phyloP scores from a whole-genome alignment of 805 yeast species.

The Schizosaccharomyces cryophilus region DNA sequence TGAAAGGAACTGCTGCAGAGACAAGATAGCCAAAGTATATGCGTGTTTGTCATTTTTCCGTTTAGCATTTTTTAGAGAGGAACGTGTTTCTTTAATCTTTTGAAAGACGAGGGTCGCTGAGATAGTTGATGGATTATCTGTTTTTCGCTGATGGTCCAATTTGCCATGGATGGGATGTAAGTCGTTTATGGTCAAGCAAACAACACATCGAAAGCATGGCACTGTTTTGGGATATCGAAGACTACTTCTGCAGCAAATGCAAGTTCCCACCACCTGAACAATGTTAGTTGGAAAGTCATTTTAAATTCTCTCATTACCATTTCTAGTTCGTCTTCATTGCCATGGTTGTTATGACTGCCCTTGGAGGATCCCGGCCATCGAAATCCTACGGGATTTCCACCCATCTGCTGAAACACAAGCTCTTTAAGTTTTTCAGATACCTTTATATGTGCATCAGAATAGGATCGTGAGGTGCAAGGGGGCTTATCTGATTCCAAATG shows the following conservation, averaged over 20 bases:
- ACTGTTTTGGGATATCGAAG: constrained; percentile 10
- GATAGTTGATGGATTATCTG: constrained; percentile 33
- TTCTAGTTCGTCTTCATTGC: no score
- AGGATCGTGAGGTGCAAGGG: not conserved
- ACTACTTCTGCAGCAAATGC: constrained; percentile 13
- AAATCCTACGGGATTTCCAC: not conserved
- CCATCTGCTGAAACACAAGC: not conserved
- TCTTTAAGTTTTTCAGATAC: not conserved
- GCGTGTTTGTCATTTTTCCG: not conserved
- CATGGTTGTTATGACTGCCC: no score
- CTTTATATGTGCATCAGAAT: not conserved
- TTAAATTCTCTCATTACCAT: no score
- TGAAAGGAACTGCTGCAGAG: not conserved
- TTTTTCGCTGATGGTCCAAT: constrained; percentile 7
- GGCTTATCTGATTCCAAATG: not conserved
- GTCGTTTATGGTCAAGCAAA: constrained; percentile 21
- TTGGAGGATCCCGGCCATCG: not conserved
- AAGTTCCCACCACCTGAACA: constrained; percentile 3
- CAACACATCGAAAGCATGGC: constrained; percentile 27
- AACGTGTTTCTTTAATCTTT: constrained; percentile 7
- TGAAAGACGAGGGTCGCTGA: constrained; percentile 7
- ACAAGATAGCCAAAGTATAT: not conserved
- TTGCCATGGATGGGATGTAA: not conserved
- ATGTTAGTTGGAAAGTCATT: not conserved
- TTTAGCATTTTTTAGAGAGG: no score